Evolutionary conservation across 2,329 filamentous ascomycete species (phyloP), one percentile per base, ranked within the genome.

Genomic region (Lachnellula willkommii): DNA sequence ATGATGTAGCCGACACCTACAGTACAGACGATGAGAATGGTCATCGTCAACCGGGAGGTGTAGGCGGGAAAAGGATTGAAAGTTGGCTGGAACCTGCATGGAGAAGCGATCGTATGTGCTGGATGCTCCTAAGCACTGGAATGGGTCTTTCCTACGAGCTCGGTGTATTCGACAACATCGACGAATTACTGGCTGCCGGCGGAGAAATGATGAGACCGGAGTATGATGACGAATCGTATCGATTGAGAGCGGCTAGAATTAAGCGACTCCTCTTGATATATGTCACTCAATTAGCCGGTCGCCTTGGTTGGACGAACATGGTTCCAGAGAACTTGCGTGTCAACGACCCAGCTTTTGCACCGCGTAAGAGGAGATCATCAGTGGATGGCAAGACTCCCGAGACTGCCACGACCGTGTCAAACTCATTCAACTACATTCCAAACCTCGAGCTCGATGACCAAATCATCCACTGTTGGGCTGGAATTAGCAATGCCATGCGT

Each of bases 61-160:
- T 90, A 20, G 89, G 90, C 46, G 90, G 90, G 9, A 87, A 89
- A 70, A 79, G 91, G 28, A 94, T 96, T 61, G 91, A 96, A 68
- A 93, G 90, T 70, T 97, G 94, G 90, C 82, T 97, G 4, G 94
- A 99, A 71, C 94, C 94, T 2, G 93, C 90, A 8, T 96, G 93
- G 90, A 82, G 93, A 65, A 90, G 88, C 61, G 93, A 96, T 67
- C 88, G 91, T 53, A 95, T 96, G 89, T 95, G 90, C 69, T 96
- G 93, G 93, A 96, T 96, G 90, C 77, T 97, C 14, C 79, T 97
- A 32, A 95, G 90, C 67, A 95, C 91, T 39, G 91, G 90, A 14
- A 89, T 93, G 76, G 89, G 91, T 1, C 77, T 97, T 39, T 90
- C 89, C 0, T 95, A 95, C 63, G 94, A 99, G 71, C 83, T 99